Conservation (phyloP, 805 yeast species). For the Spathaspora sp. region DNA sequence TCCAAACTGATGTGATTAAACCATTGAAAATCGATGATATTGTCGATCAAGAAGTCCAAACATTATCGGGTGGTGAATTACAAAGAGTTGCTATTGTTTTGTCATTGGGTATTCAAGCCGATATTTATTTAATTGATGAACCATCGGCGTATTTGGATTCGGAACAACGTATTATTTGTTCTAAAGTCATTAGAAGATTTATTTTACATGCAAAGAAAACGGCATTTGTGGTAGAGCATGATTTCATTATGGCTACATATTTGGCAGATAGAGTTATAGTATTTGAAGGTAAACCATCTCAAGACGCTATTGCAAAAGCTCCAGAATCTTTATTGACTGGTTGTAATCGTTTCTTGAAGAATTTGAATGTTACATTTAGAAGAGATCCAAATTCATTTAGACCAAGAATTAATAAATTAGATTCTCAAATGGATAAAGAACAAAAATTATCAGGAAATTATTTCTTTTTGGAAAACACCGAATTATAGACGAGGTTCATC, state of each 20-base stretch:
- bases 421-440: slow-evolving; percentile 98
- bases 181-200: slow-evolving; percentile 96
- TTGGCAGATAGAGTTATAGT: slow-evolving; percentile 98
- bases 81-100: slow-evolving; percentile 98
- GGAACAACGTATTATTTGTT: slow-evolving; percentile 98
- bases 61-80: slow-evolving; percentile 98
- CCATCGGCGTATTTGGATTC: slow-evolving; percentile 99
- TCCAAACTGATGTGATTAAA: slow-evolving; percentile 96
- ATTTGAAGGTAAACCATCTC: slow-evolving; percentile 92
- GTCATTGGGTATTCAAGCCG: slow-evolving; percentile 92
- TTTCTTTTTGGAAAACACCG: slow-evolving; percentile 82
- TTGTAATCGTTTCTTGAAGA: slow-evolving; percentile 94
- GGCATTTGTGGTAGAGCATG: slow-evolving; percentile 99
- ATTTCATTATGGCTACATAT: slow-evolving; percentile 99
- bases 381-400: slow-evolving; percentile 98
- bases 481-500: slow-evolving; percentile 20
- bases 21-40: slow-evolving; percentile 92
- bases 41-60: slow-evolving; percentile 96
- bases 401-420: slow-evolving; percentile 97
- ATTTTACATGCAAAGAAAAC: slow-evolving; percentile 95
- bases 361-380: slow-evolving; percentile 96
- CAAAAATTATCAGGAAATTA: slow-evolving; percentile 90
- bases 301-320: slow-evolving; percentile 75
- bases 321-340: slow-evolving; percentile 96
- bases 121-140: slow-evolving; percentile 94